Percentiles rank a stretch among this genome's conserved stretches.
These are phyloP conservation scores for Dioszegia hungarica DNA, from an alignment of 768 basidiomycete genomes.

Conservation along the genomic window DNA sequence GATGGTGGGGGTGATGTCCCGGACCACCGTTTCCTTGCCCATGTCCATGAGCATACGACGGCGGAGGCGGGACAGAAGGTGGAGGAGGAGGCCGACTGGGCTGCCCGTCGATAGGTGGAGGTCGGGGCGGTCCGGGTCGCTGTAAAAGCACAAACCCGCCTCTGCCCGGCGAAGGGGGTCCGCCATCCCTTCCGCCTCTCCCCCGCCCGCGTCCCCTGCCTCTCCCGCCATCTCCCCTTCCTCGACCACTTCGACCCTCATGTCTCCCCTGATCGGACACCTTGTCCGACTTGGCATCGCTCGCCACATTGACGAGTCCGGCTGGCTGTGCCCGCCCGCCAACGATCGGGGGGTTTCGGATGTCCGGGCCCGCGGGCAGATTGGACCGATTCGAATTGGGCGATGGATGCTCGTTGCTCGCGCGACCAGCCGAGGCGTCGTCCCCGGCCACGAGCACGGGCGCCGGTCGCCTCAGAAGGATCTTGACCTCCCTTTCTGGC, in stretches of 20 bases:
- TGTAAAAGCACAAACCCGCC: constrained; percentile 31
- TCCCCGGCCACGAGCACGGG: neutral
- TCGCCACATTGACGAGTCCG: neutral
- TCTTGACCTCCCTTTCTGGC: constrained; percentile 30
- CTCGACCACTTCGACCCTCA: neutral
- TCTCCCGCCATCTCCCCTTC: constrained; percentile 2
- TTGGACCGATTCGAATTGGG: constrained; percentile 8
- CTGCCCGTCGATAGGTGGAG: neutral
- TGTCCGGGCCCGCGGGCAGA: constrained; percentile 7
- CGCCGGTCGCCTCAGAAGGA: constrained; percentile 29
- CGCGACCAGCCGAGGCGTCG: constrained; percentile 2
- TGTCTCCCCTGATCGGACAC: neutral
- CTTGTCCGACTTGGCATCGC: neutral
- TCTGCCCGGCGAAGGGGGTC: constrained; percentile 8
- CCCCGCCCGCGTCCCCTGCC: constrained; percentile 3
- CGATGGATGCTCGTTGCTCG: neutral
- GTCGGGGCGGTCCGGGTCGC: constrained; percentile 23
- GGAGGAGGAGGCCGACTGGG: neutral
- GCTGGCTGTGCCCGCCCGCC: too few relatives aligned
- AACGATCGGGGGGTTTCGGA: constrained; percentile 11
- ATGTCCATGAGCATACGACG: neutral
- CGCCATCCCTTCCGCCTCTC: constrained; percentile 7
- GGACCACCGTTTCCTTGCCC: neutral
- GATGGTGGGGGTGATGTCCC: neutral
- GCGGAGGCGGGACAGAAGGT: neutral